These are phyloP conservation scores for Russula sp. DNA, from an alignment of 768 basidiomycete species.

Conservation along the genomic window DNA sequence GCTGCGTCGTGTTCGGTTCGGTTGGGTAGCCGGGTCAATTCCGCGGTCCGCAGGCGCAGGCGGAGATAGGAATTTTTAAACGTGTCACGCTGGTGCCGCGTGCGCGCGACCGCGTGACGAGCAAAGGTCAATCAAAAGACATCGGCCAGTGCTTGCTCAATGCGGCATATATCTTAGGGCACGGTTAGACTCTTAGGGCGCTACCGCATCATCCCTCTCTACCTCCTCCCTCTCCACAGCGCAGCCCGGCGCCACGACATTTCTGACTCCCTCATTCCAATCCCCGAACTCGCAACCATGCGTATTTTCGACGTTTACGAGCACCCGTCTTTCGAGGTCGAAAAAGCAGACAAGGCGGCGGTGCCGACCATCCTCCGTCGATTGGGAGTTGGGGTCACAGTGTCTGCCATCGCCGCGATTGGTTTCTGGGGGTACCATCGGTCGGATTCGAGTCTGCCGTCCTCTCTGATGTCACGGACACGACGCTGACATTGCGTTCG, in stretches of 20 bases:
- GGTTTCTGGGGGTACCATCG: conserved; percentile 20
- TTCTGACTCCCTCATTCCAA: neutral
- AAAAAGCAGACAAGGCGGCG: conserved; percentile 8
- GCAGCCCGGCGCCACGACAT: neutral
- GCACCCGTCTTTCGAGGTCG: conserved; percentile 23
- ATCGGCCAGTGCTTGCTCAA: neutral
- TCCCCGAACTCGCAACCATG: conserved; percentile 7
- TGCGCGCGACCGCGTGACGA: neutral
- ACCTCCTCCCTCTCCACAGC: neutral
- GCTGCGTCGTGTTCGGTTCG: neutral
- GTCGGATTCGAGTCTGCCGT: conserved; percentile 16
- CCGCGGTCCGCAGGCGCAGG: neutral
- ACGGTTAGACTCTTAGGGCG: neutral
- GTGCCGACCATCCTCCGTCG: conserved; percentile 13
- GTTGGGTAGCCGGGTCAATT: neutral
- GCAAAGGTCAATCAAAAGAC: neutral
- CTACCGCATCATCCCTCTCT: neutral
- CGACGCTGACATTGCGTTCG: neutral
- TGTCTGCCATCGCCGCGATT: conserved; percentile 17
- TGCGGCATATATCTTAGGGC: neutral
- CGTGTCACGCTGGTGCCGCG: neutral
- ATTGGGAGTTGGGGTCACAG: conserved; percentile 18
- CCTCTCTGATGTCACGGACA: neutral
- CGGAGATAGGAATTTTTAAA: neutral
- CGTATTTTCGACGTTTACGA: conserved; percentile 24